phyloP scores from a whole-genome alignment of 2,329 filamentous ascomycete species.

The Capronia epimyces region DNA sequence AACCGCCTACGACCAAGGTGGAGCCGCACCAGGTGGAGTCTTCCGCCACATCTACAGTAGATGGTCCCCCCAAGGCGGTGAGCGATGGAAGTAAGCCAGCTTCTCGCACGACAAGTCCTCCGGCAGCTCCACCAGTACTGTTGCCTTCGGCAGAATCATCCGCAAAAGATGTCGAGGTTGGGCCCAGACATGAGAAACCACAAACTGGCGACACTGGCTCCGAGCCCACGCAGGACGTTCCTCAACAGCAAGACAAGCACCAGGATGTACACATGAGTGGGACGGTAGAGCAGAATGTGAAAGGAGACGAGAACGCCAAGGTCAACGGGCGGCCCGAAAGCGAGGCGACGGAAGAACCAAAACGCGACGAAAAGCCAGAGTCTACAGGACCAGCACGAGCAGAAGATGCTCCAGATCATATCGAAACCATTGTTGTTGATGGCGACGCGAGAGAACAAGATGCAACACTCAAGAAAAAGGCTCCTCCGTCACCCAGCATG shows the following conservation, averaged over 20 bases:
- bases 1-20: not conserved
- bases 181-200: not conserved
- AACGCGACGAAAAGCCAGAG: not conserved
- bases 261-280: constrained; percentile 10
- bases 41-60: not conserved
- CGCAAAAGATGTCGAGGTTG: not conserved
- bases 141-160: not conserved
- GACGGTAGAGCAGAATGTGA: not conserved
- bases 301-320: not conserved
- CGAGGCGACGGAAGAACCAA: not conserved
- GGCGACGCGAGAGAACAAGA: constrained; percentile 11
- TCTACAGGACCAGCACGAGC: not conserved
- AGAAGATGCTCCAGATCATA: constrained; percentile 1
- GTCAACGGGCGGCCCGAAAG: not conserved
- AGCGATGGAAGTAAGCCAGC: not conserved
- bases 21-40: not conserved
- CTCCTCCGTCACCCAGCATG: constrained; percentile 19
- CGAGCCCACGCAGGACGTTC: not conserved
- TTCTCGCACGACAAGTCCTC: not conserved
- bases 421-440: constrained; percentile 19
- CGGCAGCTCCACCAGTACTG: not conserved
- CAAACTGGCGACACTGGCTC: not conserved
- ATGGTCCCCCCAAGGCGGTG: not conserved
- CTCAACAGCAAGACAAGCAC: constrained; percentile 1
- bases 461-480: constrained; percentile 2